These are phyloP conservation scores for Taphrina deformans DNA, from an alignment of 1,139 yeast species.

Conservation along the genomic window DNA sequence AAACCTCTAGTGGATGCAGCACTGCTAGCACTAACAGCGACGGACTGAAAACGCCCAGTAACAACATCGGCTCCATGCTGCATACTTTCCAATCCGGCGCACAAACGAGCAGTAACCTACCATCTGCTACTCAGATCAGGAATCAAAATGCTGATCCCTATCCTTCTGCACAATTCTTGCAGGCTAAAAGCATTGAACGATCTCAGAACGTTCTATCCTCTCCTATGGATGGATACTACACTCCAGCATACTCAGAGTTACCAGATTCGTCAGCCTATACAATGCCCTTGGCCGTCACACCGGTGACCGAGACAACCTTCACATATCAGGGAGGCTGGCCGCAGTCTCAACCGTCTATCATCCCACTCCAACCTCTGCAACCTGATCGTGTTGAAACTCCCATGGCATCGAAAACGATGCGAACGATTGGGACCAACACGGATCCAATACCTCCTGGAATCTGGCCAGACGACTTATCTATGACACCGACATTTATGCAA, in stretches of 20 bases:
- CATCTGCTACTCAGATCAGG: constrained; percentile 4
- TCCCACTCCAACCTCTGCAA: not conserved
- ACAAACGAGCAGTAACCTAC: not conserved
- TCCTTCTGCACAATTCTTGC: constrained; percentile 1
- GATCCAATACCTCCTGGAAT: constrained; percentile 16
- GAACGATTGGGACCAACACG: constrained; percentile 26
- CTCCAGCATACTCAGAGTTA: too few species aligned
- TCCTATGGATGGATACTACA: not conserved
- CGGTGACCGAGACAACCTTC: not conserved
- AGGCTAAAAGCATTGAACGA: not conserved
- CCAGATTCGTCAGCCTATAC: not conserved
- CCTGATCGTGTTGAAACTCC: not conserved
- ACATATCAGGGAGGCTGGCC: not conserved
- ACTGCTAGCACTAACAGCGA: constrained; percentile 7
- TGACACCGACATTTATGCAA: not conserved
- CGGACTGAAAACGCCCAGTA: constrained; percentile 1
- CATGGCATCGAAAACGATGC: not conserved
- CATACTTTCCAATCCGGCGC: constrained; percentile 8
- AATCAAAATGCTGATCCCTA: constrained; percentile 5
- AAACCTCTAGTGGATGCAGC: not conserved
- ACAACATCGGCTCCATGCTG: constrained; percentile 4
- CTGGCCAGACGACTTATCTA: constrained; percentile 12
- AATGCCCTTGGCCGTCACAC: not conserved
- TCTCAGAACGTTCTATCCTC: too few species aligned
- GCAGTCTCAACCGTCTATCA: not conserved